Evolutionary conservation across 345 rosid species (phyloP).

Genomic region (Citrus mangshanensis): DNA sequence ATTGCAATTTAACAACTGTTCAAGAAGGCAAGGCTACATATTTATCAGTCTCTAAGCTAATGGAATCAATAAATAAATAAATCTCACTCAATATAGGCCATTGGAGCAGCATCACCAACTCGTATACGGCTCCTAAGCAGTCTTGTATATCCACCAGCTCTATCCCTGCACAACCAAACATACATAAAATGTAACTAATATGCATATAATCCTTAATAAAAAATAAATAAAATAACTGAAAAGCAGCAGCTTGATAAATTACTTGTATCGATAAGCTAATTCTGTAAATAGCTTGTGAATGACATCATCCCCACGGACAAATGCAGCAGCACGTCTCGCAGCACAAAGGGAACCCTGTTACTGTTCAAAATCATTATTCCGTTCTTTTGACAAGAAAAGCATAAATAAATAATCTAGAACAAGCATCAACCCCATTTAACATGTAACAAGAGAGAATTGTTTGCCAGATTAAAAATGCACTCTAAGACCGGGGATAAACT

Average conservation of each 20-base stretch:
- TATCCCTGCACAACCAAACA: constrained; percentile 50
- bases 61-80: not conserved
- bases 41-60: not conserved
- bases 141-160: constrained; percentile 96
- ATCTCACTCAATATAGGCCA: constrained; percentile 93
- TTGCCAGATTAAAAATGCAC: not conserved
- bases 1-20: not conserved
- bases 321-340: constrained; percentile 81
- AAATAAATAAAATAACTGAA: not conserved
- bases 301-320: constrained; percentile 91
- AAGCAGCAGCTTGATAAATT: constrained; percentile 3
- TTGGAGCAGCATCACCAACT: constrained; percentile 94
- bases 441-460: not conserved
- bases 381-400: not conserved
- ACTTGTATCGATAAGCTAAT: constrained; percentile 88
- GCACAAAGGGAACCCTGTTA: constrained; percentile 76
- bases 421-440: not conserved
- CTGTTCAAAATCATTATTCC: not conserved
- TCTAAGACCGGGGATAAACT: not conserved
- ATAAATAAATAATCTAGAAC: not conserved
- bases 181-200: constrained; percentile 9
- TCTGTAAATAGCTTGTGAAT: constrained; percentile 90
- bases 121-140: constrained; percentile 82
- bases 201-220: not conserved
- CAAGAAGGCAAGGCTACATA: not conserved